phyloP scores from a whole-genome alignment of 208 protist species.

The Wallacemonas sp. region DNA sequence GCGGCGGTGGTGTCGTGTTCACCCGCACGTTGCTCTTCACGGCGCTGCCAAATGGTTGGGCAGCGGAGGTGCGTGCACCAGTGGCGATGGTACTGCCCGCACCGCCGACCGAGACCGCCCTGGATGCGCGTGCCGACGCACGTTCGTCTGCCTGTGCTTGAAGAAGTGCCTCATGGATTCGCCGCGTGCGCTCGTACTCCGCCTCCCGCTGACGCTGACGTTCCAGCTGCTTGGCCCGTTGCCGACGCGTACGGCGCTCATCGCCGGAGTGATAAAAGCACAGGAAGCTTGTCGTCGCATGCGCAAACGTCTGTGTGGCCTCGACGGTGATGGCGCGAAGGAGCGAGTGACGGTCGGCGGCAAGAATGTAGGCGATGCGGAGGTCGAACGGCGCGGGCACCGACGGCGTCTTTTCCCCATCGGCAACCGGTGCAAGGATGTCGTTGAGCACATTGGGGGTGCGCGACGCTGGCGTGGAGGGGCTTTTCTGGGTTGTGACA shows the following conservation, averaged over 20 bases:
- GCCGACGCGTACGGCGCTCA: conserved; percentile 27
- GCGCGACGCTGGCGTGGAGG: too few species aligned
- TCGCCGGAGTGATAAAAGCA: conserved; percentile 54
- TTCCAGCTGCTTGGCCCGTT: conserved; percentile 23
- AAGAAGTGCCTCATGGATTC: too few species aligned
- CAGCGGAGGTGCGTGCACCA: too few species aligned
- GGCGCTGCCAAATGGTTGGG: too few species aligned
- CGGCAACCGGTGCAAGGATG: not conserved
- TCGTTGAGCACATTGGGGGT: too few species aligned
- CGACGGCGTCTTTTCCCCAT: not conserved
- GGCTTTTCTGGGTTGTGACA: too few species aligned
- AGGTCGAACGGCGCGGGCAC: conserved; percentile 14
- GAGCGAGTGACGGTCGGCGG: conserved; percentile 45
- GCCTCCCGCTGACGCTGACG: conserved; percentile 22
- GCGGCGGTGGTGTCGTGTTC: too few species aligned
- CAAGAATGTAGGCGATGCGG: conserved; percentile 50
- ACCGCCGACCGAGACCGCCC: too few species aligned
- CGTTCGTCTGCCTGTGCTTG: too few species aligned
- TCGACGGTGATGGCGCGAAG: conserved; percentile 47
- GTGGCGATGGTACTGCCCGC: too few species aligned
- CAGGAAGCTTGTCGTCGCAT: conserved; percentile 28
- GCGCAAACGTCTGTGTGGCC: conserved; percentile 45
- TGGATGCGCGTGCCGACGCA: too few species aligned
- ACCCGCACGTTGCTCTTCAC: too few species aligned
- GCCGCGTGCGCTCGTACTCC: conserved; percentile 5